Conservation (phyloP, 768 basidiomycete genomes). For the Kwoniella heveanensis region DNA sequence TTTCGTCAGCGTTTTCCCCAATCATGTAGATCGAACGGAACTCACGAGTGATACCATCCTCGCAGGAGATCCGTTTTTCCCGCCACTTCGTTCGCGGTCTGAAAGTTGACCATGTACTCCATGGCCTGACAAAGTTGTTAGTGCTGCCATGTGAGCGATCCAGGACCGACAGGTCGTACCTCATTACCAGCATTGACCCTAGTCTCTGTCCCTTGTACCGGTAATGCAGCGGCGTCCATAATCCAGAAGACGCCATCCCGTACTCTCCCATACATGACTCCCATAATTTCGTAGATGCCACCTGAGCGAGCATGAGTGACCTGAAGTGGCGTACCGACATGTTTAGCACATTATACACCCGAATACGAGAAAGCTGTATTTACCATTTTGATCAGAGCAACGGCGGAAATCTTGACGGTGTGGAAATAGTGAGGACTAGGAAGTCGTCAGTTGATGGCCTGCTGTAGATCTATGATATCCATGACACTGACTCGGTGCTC, state of each 20-base stretch:
- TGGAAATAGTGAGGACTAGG: slow-evolving; percentile 60
- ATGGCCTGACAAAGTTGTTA: slow-evolving; percentile 61
- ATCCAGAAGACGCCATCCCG: slow-evolving; percentile 62
- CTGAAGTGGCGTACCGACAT: slow-evolving; percentile 29
- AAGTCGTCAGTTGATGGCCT: background rate
- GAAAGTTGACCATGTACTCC: slow-evolving; percentile 97
- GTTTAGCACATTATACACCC: background rate
- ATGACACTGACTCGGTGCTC: slow-evolving; percentile 72
- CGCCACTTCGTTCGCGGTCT: slow-evolving; percentile 77
- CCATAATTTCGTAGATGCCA: slow-evolving; percentile 98
- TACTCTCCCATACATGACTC: slow-evolving; percentile 96
- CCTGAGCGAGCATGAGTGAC: slow-evolving; percentile 86
- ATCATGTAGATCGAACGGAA: background rate
- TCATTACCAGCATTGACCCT: slow-evolving; percentile 94
- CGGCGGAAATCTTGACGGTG: slow-evolving; percentile 60
- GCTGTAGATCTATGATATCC: too few species aligned
- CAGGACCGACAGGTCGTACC: slow-evolving; percentile 24
- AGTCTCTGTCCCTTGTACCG: slow-evolving; percentile 97
- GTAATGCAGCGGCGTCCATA: slow-evolving; percentile 95
- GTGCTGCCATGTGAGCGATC: background rate
- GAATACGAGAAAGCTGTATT: slow-evolving; percentile 12
- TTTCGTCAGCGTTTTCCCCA: background rate
- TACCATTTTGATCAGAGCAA: slow-evolving; percentile 63
- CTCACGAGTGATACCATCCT: slow-evolving; percentile 55
- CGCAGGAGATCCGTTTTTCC: slow-evolving; percentile 53